Evolutionary conservation across 305 asterid genomes (phyloP).

Genomic region (Plantago coronopus): DNA sequence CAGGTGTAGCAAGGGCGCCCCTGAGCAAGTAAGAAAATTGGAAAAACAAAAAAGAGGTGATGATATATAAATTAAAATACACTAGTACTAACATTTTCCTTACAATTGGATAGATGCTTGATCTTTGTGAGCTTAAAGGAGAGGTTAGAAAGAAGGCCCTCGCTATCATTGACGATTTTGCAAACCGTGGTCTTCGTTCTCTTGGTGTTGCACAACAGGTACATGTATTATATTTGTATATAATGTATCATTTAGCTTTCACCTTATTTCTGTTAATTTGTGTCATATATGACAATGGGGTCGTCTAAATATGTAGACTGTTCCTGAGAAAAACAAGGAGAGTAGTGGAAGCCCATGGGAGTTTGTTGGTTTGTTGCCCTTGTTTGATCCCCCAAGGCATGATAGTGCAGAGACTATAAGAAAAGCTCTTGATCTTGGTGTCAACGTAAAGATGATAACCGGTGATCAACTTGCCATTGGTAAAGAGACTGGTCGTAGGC

Average conservation of each 20-base stretch:
- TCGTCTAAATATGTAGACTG: slow-evolving; percentile 29
- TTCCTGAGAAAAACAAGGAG: slow-evolving; percentile 51
- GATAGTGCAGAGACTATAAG: slow-evolving; percentile 66
- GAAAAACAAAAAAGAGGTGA: background rate
- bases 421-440: slow-evolving; percentile 62
- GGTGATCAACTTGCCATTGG: slow-evolving; percentile 76
- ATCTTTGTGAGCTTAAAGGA: slow-evolving; percentile 64
- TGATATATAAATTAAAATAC: background rate
- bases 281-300: background rate
- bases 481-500: slow-evolving; percentile 64
- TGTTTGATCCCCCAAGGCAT: slow-evolving; percentile 72
- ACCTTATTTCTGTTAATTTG: background rate
- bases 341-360: slow-evolving; percentile 55
- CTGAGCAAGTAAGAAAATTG: slow-evolving; percentile 65
- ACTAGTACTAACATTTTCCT: background rate
- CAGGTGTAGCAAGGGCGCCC: slow-evolving; percentile 95
- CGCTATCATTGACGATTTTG: slow-evolving; percentile 55
- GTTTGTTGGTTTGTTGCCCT: slow-evolving; percentile 55
- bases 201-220: slow-evolving; percentile 73
- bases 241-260: background rate
- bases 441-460: slow-evolving; percentile 68
- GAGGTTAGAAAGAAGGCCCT: slow-evolving; percentile 47
- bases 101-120: slow-evolving; percentile 49
- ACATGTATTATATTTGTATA: too few relatives aligned
- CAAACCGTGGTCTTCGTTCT: slow-evolving; percentile 82